A percentile compares a stretch with the other conserved stretches of the same genome.
These are phyloP conservation scores for Podila epicladia DNA, from an alignment of 192 early-diverging fungal genomes.

Conservation along the genomic window DNA sequence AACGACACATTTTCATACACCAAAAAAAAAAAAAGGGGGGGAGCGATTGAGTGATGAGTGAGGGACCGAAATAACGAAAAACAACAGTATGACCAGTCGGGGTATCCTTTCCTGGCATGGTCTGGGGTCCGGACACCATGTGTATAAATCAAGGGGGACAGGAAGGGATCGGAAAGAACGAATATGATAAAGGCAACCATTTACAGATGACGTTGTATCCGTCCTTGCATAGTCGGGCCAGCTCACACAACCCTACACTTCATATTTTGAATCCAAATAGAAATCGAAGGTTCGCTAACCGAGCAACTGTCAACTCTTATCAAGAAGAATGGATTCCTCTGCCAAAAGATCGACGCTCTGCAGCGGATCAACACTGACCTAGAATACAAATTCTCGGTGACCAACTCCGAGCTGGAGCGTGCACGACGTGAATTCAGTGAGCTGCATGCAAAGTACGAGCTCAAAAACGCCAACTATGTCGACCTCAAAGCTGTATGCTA, in stretches of 20 bases:
- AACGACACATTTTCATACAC: too few relatives aligned
- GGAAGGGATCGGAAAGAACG: too few relatives aligned
- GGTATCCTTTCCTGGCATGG: too few relatives aligned
- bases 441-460: conserved; percentile 22
- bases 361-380: conserved; percentile 25
- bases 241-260: too few relatives aligned
- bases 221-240: background rate
- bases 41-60: too few relatives aligned
- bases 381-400: conserved; percentile 22
- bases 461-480: conserved; percentile 10
- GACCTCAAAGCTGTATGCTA: conserved; percentile 22
- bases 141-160: too few relatives aligned
- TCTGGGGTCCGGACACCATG: too few relatives aligned
- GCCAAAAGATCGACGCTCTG: conserved; percentile 22
- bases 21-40: too few relatives aligned
- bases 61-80: too few relatives aligned
- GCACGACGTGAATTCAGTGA: conserved; percentile 16
- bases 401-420: conserved; percentile 18
- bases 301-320: conserved; percentile 20
- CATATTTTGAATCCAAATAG: background rate
- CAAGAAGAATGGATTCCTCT: conserved; percentile 25
- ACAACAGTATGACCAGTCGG: too few relatives aligned
- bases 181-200: too few relatives aligned
- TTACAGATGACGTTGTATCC: background rate
- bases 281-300: conserved; percentile 24